phyloP scores from a whole-genome alignment of 208 protist genomes.

The Trypanosoma congolense region DNA sequence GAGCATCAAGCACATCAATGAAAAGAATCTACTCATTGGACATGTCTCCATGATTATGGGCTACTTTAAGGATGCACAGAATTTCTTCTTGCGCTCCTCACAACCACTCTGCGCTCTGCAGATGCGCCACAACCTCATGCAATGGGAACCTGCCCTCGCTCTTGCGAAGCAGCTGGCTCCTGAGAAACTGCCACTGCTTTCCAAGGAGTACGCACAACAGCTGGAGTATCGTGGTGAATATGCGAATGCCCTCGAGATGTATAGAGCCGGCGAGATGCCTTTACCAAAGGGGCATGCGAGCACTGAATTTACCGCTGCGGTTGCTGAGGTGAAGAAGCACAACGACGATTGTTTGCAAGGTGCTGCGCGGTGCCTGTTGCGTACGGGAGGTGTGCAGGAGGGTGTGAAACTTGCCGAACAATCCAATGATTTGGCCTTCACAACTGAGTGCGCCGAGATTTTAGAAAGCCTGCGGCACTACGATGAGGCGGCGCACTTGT shows the following conservation, averaged over 20 bases:
- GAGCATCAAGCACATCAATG: slow-evolving; percentile 89
- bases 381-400: slow-evolving; percentile 77
- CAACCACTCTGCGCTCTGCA: slow-evolving; percentile 91
- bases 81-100: slow-evolving; percentile 88
- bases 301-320: slow-evolving; percentile 65
- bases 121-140: slow-evolving; percentile 96
- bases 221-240: slow-evolving; percentile 95
- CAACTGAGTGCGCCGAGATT: slow-evolving; percentile 90
- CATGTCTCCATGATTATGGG: slow-evolving; percentile 93
- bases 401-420: slow-evolving; percentile 82
- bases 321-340: slow-evolving; percentile 70
- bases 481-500: slow-evolving; percentile 93
- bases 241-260: slow-evolving; percentile 87
- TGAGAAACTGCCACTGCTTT: slow-evolving; percentile 87
- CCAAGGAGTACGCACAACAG: slow-evolving; percentile 92
- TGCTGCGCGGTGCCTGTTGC: slow-evolving; percentile 83
- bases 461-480: slow-evolving; percentile 90
- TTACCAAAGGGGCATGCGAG: slow-evolving; percentile 74
- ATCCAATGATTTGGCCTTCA: slow-evolving; percentile 57
- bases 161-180: slow-evolving; percentile 91
- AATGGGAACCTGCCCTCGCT: slow-evolving; percentile 93
- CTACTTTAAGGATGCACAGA: slow-evolving; percentile 92
- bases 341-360: slow-evolving; percentile 84
- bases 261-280: slow-evolving; percentile 50
- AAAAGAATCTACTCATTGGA: slow-evolving; percentile 92